Base-by-base conservation (phyloP, 345 rosid species). In the Atalantia buxifolia region DNA sequence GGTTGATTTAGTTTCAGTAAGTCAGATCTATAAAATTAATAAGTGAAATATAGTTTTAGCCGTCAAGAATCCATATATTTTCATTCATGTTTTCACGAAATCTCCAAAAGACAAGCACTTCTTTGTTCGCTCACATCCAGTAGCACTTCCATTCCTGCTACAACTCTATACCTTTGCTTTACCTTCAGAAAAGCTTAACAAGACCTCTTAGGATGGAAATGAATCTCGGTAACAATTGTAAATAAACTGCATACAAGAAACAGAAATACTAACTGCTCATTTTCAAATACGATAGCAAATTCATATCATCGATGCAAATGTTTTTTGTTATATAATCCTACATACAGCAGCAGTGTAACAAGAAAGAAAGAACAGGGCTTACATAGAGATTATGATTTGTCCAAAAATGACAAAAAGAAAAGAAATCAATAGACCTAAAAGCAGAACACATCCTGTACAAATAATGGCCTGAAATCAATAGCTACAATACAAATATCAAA, bases 381-480 rank as follows among this genome's bases (percentile, higher is more conserved):
- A 22, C 31, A 56, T 1, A 66, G 78, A 33, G 21, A 74, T 35
- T 40, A 35, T 30, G 21, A 65, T 12, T 42, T 53, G 50, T 22
- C 27, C 24, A 21, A 6, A 9, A 62, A 25, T 31, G 38, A 50
- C 9, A 24, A 69, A 74, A 28, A 27, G n/a, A 77, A 66, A 33
- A 79, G 7, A 42, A 63, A 38, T 48, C 38, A 72, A 35, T 33
- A 70, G 61, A 40, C 72, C 77, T 81, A 38, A 83, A 79, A 31
- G 35, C 68, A 75, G 38, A 76, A 76, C 73, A 80, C 66, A 81
- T 59, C 13, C 84, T 87, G 84, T 83, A 81, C 81, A 81, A 45
- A 45, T 22, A 72, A 69, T 27, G 62, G 53, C 31, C 78, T 45
- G 68, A 79, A 81, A 53, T 36, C 7, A 2, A 61, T 21, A 38